phyloP scores from a whole-genome alignment of 306 rosid species.

The Quercus cerris region DNA sequence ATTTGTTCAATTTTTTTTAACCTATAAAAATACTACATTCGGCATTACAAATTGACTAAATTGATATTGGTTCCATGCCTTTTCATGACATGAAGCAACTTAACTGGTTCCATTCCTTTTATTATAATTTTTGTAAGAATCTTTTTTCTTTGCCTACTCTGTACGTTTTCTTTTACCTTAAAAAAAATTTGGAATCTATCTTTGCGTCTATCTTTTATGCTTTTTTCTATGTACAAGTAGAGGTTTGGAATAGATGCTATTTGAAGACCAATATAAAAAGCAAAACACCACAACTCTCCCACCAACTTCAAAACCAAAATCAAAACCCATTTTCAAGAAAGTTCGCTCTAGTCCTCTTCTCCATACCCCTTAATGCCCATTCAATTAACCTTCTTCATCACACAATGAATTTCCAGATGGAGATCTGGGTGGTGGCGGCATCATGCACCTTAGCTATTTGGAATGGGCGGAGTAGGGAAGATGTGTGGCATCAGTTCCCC shows the following conservation, averaged over 20 bases:
- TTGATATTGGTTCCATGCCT: no score
- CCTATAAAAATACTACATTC: no score
- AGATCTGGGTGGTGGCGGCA: neutral
- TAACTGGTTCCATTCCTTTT: no score
- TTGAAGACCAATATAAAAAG: neutral
- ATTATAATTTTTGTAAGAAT: no score
- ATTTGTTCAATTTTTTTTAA: no score
- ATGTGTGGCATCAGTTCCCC: neutral
- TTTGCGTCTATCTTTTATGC: neutral
- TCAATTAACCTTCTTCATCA: neutral
- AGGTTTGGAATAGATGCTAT: neutral
- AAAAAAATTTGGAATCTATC: no score
- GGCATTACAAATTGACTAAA: no score
- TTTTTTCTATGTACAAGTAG: neutral
- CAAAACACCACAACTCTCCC: neutral
- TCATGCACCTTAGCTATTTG: neutral
- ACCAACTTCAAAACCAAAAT: neutral
- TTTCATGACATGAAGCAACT: no score
- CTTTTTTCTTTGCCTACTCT: no score
- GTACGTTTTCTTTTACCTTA: no score
- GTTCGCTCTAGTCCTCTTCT: no score
- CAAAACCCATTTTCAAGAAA: no score
- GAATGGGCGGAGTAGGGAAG: neutral
- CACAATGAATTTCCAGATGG: neutral
- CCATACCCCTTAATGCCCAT: neutral